Base-by-base conservation (phyloP, 192 early-diverging fungal genomes). In the Backusella westeae region DNA sequence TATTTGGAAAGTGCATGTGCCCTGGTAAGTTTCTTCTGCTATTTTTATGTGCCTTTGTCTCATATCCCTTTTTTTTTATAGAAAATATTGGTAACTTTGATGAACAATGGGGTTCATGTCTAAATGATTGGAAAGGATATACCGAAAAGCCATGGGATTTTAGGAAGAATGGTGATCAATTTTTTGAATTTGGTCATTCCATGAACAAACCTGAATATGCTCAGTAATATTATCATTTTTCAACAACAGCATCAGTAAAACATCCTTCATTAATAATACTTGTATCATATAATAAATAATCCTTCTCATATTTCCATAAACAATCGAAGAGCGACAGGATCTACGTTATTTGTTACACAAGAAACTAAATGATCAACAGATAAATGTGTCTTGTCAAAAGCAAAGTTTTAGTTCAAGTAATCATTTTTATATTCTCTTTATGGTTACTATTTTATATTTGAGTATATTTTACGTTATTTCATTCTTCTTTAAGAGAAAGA, bases 1-100 rank as follows among this genome's bases (percentile, higher is more conserved):
- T 78, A 9, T 63, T 74, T 42, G 77, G 77, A 15, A 78, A 74
- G 15, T 78, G 77, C 73, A 74, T 78, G 56, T 78, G 77, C 38
- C 77, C 77, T 19, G 77, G 77, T 78, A 74, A 69, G 71, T 39
- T 19, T 65, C 3, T 36, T 2, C 12, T 39, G 10, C 32, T 34
- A 44, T 19, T 72, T 72, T 7, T 32, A 23, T 70, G 9, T 41
- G 39, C 6, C 2, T 41, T 69, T 69, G 19, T 70, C 21, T 39
- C 9, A 46, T 29, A 17, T 15, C 17, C 2, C 35, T 12, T 14
- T 65, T 41, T 26, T 42, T 41, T 29, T 41, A 34, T 72, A 78
- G 77, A 77, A 15, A 66, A 73, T 68, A 69, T 72, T 34, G n/a
- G 44, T 6, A 78, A 78, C 72, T 78, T 78, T 78, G 77, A 78